Conservation (phyloP, 179 eudicot genomes). For the Corrigiola litoralis region DNA sequence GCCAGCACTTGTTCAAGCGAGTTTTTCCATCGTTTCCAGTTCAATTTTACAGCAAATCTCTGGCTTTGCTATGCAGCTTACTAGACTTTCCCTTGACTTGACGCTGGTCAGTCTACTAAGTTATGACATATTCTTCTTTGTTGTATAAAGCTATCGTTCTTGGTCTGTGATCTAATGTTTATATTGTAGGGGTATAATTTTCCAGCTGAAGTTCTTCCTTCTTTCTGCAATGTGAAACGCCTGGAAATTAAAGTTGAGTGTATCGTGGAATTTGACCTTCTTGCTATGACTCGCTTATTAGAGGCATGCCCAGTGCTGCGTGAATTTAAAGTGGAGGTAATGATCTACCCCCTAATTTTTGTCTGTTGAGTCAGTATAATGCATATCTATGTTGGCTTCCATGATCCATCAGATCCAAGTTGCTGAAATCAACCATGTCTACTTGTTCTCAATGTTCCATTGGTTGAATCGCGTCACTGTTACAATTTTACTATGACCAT, state of each 20-base stretch:
- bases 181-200: no score
- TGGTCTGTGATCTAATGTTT: no score
- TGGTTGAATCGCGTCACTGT: no score
- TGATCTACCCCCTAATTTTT: not conserved
- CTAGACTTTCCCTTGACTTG: not conserved
- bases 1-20: not conserved
- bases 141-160: no score
- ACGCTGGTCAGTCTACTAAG: no score
- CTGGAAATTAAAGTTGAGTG: not conserved
- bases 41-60: not conserved
- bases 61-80: not conserved
- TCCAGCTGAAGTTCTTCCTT: conserved; percentile 3
- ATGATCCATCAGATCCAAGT: no score
- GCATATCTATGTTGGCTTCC: no score
- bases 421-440: no score
- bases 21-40: not conserved
- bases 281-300: not conserved
- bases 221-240: not conserved
- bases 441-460: no score
- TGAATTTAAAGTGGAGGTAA: conserved; percentile 6
- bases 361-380: not conserved
- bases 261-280: not conserved
- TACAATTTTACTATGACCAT: no score
- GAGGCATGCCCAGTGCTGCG: conserved; percentile 13
- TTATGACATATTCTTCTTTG: no score